A percentile compares a stretch with the other conserved stretches of the same genome.
Conservation (phyloP, 257 asterid genomes). For the Euphrasia confusa region DNA sequence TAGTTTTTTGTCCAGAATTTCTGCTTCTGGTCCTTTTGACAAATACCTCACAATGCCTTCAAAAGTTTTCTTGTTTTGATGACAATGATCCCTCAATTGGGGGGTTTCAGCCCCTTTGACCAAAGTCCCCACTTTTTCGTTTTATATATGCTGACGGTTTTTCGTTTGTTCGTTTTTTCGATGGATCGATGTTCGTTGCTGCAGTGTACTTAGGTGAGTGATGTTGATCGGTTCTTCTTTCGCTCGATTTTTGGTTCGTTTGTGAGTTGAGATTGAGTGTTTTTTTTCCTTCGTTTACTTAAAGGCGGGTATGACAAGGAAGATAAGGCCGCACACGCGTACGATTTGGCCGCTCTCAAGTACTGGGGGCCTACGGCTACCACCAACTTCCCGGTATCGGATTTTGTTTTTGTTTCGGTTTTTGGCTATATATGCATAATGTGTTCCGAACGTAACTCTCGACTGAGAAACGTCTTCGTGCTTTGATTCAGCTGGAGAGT, state of each 20-base stretch:
- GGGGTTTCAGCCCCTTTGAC: slow-evolving; percentile 43
- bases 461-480: neutral
- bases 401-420: neutral
- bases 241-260: neutral
- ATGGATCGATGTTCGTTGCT: slow-evolving; percentile 20
- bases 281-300: neutral
- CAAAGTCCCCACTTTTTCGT: slow-evolving; percentile 32
- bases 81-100: slow-evolving; percentile 25
- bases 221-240: neutral
- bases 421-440: neutral
- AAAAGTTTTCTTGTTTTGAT: slow-evolving; percentile 1
- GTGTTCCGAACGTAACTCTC: slow-evolving; percentile 3
- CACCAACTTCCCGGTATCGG: slow-evolving; percentile 70
- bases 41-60: slow-evolving; percentile 19
- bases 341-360: slow-evolving; percentile 87
- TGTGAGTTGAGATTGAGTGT: neutral
- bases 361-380: slow-evolving; percentile 95
- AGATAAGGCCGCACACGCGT: slow-evolving; percentile 84
- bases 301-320: slow-evolving; percentile 73
- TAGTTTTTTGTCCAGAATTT: slow-evolving; percentile 16
- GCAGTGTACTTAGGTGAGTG: slow-evolving; percentile 92
- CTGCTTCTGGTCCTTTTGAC: slow-evolving; percentile 27
- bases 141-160: slow-evolving; percentile 25
- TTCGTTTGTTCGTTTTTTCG: slow-evolving; percentile 32
- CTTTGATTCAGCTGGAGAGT: slow-evolving; percentile 41